phyloP scores from a whole-genome alignment of 225 moss, liverwort and hornwort genomes.

The Pleurozium schreberi region DNA sequence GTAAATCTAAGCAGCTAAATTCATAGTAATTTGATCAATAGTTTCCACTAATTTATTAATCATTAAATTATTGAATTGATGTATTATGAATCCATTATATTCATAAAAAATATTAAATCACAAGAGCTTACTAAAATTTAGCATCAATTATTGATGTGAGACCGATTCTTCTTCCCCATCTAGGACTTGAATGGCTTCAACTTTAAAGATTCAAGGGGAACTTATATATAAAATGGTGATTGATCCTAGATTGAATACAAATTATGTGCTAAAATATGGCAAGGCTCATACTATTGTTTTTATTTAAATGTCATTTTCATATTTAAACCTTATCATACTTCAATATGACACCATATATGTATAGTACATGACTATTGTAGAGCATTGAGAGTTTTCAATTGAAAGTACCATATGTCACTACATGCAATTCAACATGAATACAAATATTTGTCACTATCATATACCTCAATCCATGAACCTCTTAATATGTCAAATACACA shows the following conservation, averaged over 20 bases:
- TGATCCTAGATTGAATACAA: too few species aligned
- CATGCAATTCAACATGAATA: neutral
- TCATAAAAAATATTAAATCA: neutral
- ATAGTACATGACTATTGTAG: neutral
- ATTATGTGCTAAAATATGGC: too few species aligned
- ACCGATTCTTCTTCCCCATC: too few species aligned
- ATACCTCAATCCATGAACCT: neutral
- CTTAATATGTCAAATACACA: neutral
- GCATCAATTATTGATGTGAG: neutral
- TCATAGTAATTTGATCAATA: neutral
- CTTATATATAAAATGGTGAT: rapidly evolving
- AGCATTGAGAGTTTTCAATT: neutral
- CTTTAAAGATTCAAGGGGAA: too few species aligned
- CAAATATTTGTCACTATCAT: neutral
- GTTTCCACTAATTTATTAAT: neutral
- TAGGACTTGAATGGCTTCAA: too few species aligned
- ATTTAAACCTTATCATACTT: neutral
- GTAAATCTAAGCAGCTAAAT: neutral
- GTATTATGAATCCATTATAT: neutral
- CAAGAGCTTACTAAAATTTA: neutral
- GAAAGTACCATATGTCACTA: rapidly evolving
- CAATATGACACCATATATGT: rapidly evolving
- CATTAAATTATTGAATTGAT: neutral
- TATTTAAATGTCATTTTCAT: neutral
- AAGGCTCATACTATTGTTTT: neutral